These are phyloP conservation scores for Escallonia rubra DNA, from an alignment of 129 eudicot genomes.

Conservation along the genomic window DNA sequence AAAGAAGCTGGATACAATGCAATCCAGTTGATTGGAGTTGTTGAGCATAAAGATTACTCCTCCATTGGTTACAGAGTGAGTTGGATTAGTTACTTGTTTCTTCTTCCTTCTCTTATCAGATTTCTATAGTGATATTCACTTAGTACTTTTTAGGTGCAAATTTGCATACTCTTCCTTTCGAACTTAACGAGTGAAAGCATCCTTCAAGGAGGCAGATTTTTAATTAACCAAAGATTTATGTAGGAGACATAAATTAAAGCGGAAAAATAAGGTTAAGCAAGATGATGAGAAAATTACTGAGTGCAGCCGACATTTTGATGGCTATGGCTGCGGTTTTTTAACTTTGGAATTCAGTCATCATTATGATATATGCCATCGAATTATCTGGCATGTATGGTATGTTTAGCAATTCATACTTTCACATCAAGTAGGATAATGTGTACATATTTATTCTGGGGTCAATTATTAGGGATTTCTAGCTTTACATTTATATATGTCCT, in stretches of 20 bases:
- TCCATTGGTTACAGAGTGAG: constrained; percentile 95
- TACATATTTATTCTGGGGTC: neutral
- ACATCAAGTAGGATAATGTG: neutral
- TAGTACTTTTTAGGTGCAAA: neutral
- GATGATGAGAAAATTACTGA: neutral
- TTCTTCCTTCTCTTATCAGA: neutral
- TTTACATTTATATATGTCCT: neutral
- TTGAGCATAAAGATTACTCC: constrained; percentile 94
- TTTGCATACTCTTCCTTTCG: neutral
- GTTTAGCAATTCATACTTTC: neutral
- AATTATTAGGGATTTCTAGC: neutral
- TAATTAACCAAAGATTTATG: neutral
- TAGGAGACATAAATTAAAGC: neutral
- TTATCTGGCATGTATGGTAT: neutral
- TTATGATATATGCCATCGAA: neutral
- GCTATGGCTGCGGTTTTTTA: neutral
- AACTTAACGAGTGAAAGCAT: neutral
- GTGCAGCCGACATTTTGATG: neutral
- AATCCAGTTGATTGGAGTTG: constrained; percentile 83
- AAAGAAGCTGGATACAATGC: constrained; percentile 95
- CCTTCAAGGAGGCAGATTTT: neutral
- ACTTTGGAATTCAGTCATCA: neutral
- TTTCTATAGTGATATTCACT: neutral
- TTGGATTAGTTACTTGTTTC: constrained; percentile 11
- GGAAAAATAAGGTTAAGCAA: neutral